Evolutionary conservation across 768 basidiomycete genomes (phyloP).

Genomic region (Xerocomellus chrysenteron): DNA sequence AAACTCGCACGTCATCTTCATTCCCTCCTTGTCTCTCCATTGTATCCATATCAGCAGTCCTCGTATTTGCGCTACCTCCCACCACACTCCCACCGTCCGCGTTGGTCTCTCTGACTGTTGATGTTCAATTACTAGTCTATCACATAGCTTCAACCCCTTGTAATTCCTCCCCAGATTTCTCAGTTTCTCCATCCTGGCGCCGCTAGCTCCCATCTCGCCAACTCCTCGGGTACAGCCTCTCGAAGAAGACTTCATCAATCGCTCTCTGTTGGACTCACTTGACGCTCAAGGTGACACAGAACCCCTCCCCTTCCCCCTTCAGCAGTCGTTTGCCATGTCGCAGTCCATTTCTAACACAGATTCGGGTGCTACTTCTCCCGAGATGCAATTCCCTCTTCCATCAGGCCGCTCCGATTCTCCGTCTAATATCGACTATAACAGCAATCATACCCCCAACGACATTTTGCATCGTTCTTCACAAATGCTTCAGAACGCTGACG

Average conservation of each 20-base stretch:
- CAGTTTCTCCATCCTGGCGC: constrained; percentile 50
- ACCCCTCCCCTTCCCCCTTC: constrained; percentile 40
- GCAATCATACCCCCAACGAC: constrained; percentile 37
- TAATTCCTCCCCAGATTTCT: constrained; percentile 26
- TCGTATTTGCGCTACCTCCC: constrained; percentile 35
- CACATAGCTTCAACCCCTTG: constrained; percentile 29
- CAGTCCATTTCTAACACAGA: constrained; percentile 53
- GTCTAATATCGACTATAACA: constrained; percentile 37
- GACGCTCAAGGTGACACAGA: constrained; percentile 84
- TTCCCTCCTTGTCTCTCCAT: constrained; percentile 30
- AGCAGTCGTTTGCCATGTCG: constrained; percentile 44
- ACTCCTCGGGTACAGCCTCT: constrained; percentile 36
- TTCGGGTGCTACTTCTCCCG: constrained; percentile 49
- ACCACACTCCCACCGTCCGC: constrained; percentile 29
- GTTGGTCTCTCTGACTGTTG: constrained; percentile 40
- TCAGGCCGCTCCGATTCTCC: constrained; percentile 55
- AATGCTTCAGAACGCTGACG: constrained; percentile 24
- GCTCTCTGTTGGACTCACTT: constrained; percentile 78
- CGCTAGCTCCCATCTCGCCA: constrained; percentile 37
- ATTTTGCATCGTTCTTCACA: constrained; percentile 29
- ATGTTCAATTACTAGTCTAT: constrained; percentile 38
- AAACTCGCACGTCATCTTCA: constrained; percentile 23
- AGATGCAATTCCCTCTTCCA: constrained; percentile 51
- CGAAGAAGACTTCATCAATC: constrained; percentile 80
- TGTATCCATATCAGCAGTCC: constrained; percentile 45